Conservation (phyloP, 176 grass and related monocot species). For the Ananas comosus region DNA sequence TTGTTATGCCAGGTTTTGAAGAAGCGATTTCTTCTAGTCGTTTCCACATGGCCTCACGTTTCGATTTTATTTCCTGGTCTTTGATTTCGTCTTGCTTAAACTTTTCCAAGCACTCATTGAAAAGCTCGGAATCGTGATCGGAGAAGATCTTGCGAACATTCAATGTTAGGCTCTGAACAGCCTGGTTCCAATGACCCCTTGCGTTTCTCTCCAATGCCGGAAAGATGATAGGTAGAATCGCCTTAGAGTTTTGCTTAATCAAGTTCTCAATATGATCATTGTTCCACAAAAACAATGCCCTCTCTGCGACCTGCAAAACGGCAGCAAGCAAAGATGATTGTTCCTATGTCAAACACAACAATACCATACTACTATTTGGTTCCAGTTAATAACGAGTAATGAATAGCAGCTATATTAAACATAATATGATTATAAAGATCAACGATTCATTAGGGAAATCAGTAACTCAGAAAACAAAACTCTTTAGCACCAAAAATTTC, state of each 20-base stretch:
- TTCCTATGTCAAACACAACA: not conserved
- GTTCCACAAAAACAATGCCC: slow-evolving; percentile 95
- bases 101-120: slow-evolving; percentile 55
- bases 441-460: not conserved
- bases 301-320: slow-evolving; percentile 71
- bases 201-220: slow-evolving; percentile 80
- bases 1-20: slow-evolving; percentile 30
- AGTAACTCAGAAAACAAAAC: not conserved
- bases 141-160: slow-evolving; percentile 92
- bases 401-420: not conserved
- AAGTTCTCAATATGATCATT: slow-evolving; percentile 93
- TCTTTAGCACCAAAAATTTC: not conserved
- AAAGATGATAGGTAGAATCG: slow-evolving; percentile 86
- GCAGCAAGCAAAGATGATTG: not conserved
- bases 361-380: not conserved
- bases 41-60: slow-evolving; percentile 55
- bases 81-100: slow-evolving; percentile 64
- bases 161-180: slow-evolving; percentile 72
- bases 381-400: not conserved
- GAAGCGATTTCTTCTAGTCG: slow-evolving; percentile 63
- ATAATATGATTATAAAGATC: not conserved
- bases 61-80: slow-evolving; percentile 48
- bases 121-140: slow-evolving; percentile 65
- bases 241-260: slow-evolving; percentile 93
- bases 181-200: slow-evolving; percentile 80